Percentiles rank a stretch among this genome's conserved stretches.
phyloP scores from a whole-genome alignment of 2,329 filamentous ascomycete species.

The Xylariaceae sp. region DNA sequence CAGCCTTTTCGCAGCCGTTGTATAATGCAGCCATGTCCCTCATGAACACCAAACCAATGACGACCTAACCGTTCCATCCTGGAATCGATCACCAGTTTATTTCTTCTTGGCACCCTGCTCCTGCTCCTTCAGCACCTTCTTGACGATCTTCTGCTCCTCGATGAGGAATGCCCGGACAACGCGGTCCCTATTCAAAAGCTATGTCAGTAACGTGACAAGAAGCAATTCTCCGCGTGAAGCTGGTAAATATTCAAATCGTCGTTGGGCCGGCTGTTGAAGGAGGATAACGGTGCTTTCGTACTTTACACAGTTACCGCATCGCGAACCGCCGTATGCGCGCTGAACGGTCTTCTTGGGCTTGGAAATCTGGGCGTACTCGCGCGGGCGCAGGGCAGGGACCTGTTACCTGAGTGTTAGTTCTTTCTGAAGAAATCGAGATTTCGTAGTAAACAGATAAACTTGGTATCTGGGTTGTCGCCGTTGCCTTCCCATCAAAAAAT shows the following conservation, averaged over 20 bases:
- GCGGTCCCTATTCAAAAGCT: constrained; percentile 58
- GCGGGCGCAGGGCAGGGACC: constrained; percentile 94
- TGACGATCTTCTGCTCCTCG: constrained; percentile 99
- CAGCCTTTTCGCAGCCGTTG: constrained; percentile 30
- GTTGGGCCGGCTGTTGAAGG: not conserved
- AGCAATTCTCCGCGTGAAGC: not conserved
- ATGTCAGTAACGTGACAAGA: constrained; percentile 8
- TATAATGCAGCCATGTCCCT: constrained; percentile 34
- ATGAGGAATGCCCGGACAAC: constrained; percentile 98
- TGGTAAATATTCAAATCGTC: not conserved
- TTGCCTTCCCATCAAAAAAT: not conserved
- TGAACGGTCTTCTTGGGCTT: constrained; percentile 99
- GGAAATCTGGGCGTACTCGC: constrained; percentile 95
- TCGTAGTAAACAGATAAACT: not conserved
- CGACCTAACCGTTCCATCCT: constrained; percentile 34
- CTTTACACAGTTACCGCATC: constrained; percentile 97
- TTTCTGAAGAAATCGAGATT: not conserved
- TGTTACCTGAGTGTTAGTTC: constrained; percentile 37
- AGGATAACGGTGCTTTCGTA: constrained; percentile 7
- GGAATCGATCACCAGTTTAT: constrained; percentile 47
- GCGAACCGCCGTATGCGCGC: constrained; percentile 95
- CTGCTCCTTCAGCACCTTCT: constrained; percentile 99
- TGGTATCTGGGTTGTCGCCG: not conserved
- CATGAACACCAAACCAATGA: constrained; percentile 37
- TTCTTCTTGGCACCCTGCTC: constrained; percentile 68